Percentiles rank a stretch among this genome's conserved stretches.
These are phyloP conservation scores for Omphalotus olearius DNA, from an alignment of 1,284 basidiomycete genomes.

Conservation along the genomic window DNA sequence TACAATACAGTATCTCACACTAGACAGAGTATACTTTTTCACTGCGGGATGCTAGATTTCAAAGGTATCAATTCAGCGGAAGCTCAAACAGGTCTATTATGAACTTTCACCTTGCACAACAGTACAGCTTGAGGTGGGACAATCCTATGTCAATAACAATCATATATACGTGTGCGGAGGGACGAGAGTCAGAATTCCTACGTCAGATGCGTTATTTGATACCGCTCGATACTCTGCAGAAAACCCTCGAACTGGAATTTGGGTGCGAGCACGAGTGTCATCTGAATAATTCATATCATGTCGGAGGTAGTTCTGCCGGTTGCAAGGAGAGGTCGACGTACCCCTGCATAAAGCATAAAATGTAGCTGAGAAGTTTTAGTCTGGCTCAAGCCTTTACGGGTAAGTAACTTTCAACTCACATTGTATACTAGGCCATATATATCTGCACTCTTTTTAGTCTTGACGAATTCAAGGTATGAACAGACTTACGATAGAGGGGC, in stretches of 20 bases:
- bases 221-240: slow-evolving; percentile 18
- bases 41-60: slow-evolving; percentile 38
- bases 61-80: neutral
- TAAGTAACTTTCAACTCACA: slow-evolving; percentile 9
- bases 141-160: slow-evolving; percentile 11
- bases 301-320: neutral
- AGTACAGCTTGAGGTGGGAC: slow-evolving; percentile 22
- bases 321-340: slow-evolving; percentile 1
- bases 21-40: slow-evolving; percentile 48
- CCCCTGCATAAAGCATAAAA: slow-evolving; percentile 21
- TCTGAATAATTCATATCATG: slow-evolving; percentile 9
- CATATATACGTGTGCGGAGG: neutral
- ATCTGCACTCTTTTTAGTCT: slow-evolving; percentile 10
- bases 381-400: neutral
- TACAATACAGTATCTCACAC: slow-evolving; percentile 42
- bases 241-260: slow-evolving; percentile 21
- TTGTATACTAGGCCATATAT: slow-evolving; percentile 22
- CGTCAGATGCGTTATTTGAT: slow-evolving; percentile 22
- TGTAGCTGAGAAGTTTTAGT: slow-evolving; percentile 16
- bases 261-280: slow-evolving; percentile 18
- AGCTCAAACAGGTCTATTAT: neutral
- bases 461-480: neutral
- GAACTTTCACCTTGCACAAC: slow-evolving; percentile 18
- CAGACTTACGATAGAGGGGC: slow-evolving; percentile 19
- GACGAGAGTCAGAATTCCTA: slow-evolving; percentile 10